Base-by-base conservation (phyloP, 164 flowering plant genomes). In the Kalanchoe fedtschenkoi region DNA sequence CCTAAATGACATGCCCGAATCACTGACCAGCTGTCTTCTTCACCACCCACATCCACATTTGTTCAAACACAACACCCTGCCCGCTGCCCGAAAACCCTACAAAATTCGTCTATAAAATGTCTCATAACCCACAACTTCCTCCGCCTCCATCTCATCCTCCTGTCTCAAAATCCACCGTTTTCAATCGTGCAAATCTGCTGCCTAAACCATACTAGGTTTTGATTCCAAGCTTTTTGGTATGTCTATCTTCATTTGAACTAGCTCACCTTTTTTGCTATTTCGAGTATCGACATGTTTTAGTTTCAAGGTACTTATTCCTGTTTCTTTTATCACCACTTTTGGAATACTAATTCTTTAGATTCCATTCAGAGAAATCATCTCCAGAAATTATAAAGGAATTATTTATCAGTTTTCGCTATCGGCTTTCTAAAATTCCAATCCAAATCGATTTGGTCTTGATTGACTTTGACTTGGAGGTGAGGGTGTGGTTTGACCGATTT, bases 11-110 rank as follows among this genome's bases (percentile, higher is more conserved):
- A 28, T 47, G 55, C 54, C 54, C 28, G 9, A 46, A 21, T 46
- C 2, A 8, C 26, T 47, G 55, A 47, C 55, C 29, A 9, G 2
- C 30, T 47, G 30, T 44, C 51, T 46, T 13, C n/a, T n/a, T n/a
- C n/a, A n/a, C n/a, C n/a, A n/a, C n/a, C n/a, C n/a, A n/a, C n/a
- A n/a, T n/a, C n/a, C n/a, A n/a, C n/a, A n/a, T n/a, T n/a, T n/a
- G n/a, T n/a, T n/a, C 10, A 46, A 43, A 44, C 24, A 28, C 6
- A 15, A 13, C 24, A 13, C 5, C 30, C 55, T 47, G 30, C 30
- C 30, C 30, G 55, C 56, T 51, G 30, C 56, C 56, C 56, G 30
- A 51, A n/a, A 51, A 15, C 56, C 56, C 56, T 51, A 51, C 24
- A 24, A 6, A 51, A 5, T 51, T 13, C 4, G 32, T 24, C 0